These are phyloP conservation scores for Talaromyces funiculosus DNA, from an alignment of 2,329 filamentous ascomycete genomes.

Conservation along the genomic window DNA sequence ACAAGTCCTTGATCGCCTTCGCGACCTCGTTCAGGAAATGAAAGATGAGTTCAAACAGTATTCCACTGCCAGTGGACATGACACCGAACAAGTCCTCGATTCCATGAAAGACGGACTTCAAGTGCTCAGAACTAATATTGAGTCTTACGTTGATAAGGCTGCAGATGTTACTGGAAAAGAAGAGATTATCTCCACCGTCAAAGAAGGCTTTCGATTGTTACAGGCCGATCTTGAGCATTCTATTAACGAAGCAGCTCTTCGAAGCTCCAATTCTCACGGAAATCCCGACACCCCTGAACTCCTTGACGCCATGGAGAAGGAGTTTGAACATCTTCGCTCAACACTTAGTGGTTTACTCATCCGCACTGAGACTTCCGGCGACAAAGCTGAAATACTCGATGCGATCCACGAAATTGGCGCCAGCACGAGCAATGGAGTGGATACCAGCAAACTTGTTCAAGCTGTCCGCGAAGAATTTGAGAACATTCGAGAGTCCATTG, in stretches of 20 bases:
- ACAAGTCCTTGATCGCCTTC: slow-evolving; percentile 55
- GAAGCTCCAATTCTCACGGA: slow-evolving; percentile 26
- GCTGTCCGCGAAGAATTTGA: slow-evolving; percentile 57
- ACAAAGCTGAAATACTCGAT: slow-evolving; percentile 59
- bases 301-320: slow-evolving; percentile 70
- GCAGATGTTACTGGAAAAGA: slow-evolving; percentile 66
- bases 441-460: slow-evolving; percentile 31
- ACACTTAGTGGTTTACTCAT: slow-evolving; percentile 66
- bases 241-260: slow-evolving; percentile 40
- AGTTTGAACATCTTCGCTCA: slow-evolving; percentile 76
- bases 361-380: slow-evolving; percentile 50
- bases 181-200: slow-evolving; percentile 67
- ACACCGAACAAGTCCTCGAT: slow-evolving; percentile 83
- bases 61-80: slow-evolving; percentile 68
- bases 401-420: slow-evolving; percentile 49
- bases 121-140: slow-evolving; percentile 71
- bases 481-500: slow-evolving; percentile 54
- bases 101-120: slow-evolving; percentile 84
- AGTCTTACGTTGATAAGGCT: slow-evolving; percentile 70
- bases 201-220: slow-evolving; percentile 57
- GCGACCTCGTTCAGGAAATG: slow-evolving; percentile 56
- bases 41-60: slow-evolving; percentile 69
- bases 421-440: slow-evolving; percentile 26
- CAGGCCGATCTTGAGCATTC: slow-evolving; percentile 53
- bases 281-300: slow-evolving; percentile 59